phyloP scores from a whole-genome alignment of 345 rosid species.

The Aethionema arabicum region DNA sequence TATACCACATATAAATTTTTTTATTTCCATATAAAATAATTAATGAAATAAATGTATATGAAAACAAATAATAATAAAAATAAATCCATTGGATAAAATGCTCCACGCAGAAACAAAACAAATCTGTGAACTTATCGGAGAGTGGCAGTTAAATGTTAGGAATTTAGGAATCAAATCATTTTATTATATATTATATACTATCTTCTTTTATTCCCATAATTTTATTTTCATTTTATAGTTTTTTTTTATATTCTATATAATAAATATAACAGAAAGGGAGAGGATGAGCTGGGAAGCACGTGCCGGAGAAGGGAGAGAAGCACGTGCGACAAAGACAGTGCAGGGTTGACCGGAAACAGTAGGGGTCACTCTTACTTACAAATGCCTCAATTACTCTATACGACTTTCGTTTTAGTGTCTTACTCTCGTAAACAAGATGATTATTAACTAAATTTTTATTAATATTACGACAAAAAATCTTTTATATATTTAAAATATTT shows the following conservation, averaged over 20 bases:
- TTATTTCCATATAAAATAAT: no score
- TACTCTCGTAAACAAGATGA: no score
- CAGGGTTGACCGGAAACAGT: slow-evolving; percentile 40
- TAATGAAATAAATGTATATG: slow-evolving; percentile 1
- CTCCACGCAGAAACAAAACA: slow-evolving; percentile 25
- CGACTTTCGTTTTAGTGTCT: slow-evolving; percentile 14
- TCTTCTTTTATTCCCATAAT: neutral
- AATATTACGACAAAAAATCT: no score
- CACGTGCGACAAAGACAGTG: slow-evolving; percentile 39
- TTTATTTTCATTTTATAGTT: slow-evolving; percentile 10
- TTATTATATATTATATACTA: slow-evolving; percentile 14
- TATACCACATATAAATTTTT: neutral
- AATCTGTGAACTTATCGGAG: slow-evolving; percentile 24
- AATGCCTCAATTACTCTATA: slow-evolving; percentile 22
- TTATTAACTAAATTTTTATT: no score
- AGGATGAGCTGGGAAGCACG: slow-evolving; percentile 38
- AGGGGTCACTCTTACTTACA: slow-evolving; percentile 20
- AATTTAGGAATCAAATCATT: slow-evolving; percentile 33
- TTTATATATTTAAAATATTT: no score
- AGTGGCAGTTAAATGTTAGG: slow-evolving; percentile 34
- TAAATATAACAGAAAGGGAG: slow-evolving; percentile 13
- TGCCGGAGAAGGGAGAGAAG: slow-evolving; percentile 26
- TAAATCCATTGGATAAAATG: slow-evolving; percentile 18
- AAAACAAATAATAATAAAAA: slow-evolving; percentile 3
- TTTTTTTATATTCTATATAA: neutral